A percentile compares a stretch with the other conserved stretches of the same genome.
phyloP scores from a whole-genome alignment of 2,329 filamentous ascomycete species.

The Bisporella sp. region DNA sequence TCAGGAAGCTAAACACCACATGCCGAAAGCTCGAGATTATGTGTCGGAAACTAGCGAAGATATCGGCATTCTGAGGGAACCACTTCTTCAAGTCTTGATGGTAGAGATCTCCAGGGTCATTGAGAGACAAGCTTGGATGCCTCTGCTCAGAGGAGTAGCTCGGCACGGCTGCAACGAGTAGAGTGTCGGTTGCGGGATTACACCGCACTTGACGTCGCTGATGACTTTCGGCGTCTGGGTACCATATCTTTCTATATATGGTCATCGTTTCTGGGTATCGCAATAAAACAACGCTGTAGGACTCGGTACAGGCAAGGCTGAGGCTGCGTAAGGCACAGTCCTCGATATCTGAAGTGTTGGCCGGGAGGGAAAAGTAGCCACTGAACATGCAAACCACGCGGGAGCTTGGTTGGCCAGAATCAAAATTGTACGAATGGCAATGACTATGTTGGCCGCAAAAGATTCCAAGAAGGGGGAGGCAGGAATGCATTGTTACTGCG shows the following conservation, averaged over 20 bases:
- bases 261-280: constrained; percentile 6
- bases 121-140: constrained; percentile 5
- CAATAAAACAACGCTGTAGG: constrained; percentile 4
- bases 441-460: constrained; percentile 7
- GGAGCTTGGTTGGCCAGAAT: constrained; percentile 6
- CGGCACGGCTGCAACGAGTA: constrained; percentile 5
- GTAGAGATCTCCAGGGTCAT: constrained; percentile 5
- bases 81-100: constrained; percentile 5
- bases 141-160: constrained; percentile 6
- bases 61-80: constrained; percentile 8
- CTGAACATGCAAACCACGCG: constrained; percentile 7
- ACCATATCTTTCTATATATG: constrained; percentile 5
- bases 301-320: constrained; percentile 7
- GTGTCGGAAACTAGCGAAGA: constrained; percentile 4
- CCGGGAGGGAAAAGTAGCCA: constrained; percentile 6
- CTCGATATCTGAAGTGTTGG: constrained; percentile 2
- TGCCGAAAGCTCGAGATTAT: constrained; percentile 6
- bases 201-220: constrained; percentile 6
- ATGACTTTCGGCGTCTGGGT: constrained; percentile 4
- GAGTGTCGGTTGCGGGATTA: constrained; percentile 8
- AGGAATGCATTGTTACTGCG: constrained; percentile 5
- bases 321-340: constrained; percentile 3
- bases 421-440: constrained; percentile 4
- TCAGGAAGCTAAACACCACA: constrained; percentile 6
- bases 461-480: constrained; percentile 5